Conservation (phyloP, 2,329 filamentous ascomycete genomes). For the Fusarium phyllophilum region DNA sequence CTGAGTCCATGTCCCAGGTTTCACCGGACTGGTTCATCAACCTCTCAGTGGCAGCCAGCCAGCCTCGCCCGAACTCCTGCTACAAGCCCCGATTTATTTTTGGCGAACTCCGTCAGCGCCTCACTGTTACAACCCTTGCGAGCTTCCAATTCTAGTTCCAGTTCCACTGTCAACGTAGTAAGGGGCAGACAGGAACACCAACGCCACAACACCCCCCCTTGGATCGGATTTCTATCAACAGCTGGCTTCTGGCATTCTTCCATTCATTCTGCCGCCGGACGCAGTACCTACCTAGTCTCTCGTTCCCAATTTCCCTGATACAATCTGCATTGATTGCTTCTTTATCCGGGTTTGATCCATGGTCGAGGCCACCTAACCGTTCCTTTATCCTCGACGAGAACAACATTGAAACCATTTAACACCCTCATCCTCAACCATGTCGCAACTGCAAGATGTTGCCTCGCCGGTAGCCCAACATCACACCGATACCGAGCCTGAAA, state of each 20-base stretch:
- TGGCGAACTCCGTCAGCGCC: constrained; percentile 27
- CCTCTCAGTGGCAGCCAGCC: not conserved
- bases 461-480: constrained; percentile 36
- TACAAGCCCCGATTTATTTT: constrained; percentile 35
- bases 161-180: constrained; percentile 30
- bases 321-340: constrained; percentile 22
- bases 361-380: constrained; percentile 35
- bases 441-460: constrained; percentile 47
- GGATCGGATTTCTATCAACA: constrained; percentile 37
- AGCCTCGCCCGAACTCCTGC: constrained; percentile 18
- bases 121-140: constrained; percentile 35
- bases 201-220: constrained; percentile 40
- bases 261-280: constrained; percentile 37
- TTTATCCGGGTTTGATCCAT: constrained; percentile 28
- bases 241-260: constrained; percentile 42
- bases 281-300: constrained; percentile 27
- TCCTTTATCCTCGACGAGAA: constrained; percentile 21
- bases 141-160: constrained; percentile 34
- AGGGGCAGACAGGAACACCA: constrained; percentile 40
- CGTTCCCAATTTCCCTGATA: constrained; percentile 26
- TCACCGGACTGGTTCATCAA: constrained; percentile 1
- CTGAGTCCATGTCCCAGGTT: not conserved
- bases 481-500: constrained; percentile 12
- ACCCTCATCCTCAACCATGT: constrained; percentile 43
- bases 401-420: constrained; percentile 7